A percentile compares a stretch with the other conserved stretches of the same genome.
phyloP scores from a whole-genome alignment of 805 yeast species.

The Pichia cabralensis region DNA sequence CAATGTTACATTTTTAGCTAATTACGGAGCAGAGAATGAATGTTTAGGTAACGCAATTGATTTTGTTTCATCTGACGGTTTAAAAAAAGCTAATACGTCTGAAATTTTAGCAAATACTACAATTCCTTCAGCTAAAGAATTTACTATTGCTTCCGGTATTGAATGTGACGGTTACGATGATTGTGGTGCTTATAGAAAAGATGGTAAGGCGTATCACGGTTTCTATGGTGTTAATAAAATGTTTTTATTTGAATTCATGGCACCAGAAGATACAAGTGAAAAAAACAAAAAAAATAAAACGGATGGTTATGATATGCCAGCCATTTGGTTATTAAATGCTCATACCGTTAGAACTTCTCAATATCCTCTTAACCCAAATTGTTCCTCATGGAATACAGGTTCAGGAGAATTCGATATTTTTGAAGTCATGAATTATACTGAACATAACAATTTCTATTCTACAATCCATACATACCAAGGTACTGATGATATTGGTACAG shows the following conservation, averaged over 20 bases:
- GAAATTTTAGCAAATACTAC: slow-evolving; percentile 40
- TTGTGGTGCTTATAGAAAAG: slow-evolving; percentile 71
- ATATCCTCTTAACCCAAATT: slow-evolving; percentile 48
- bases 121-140: slow-evolving; percentile 50
- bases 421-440: slow-evolving; percentile 60
- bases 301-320: slow-evolving; percentile 52
- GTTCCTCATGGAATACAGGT: slow-evolving; percentile 72
- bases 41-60: slow-evolving; percentile 64
- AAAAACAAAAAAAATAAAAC: slow-evolving; percentile 25
- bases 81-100: slow-evolving; percentile 32
- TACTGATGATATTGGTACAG: slow-evolving; percentile 48
- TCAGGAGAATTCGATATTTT: slow-evolving; percentile 75
- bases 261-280: slow-evolving; percentile 44
- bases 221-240: slow-evolving; percentile 56
- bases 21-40: slow-evolving; percentile 47
- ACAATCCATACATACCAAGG: slow-evolving; percentile 75
- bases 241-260: slow-evolving; percentile 61
- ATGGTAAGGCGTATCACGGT: slow-evolving; percentile 68
- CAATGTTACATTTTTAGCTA: slow-evolving; percentile 60
- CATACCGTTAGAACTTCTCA: slow-evolving; percentile 67
- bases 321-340: slow-evolving; percentile 64
- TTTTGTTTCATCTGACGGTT: slow-evolving; percentile 52
- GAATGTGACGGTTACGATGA: slow-evolving; percentile 53
- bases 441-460: slow-evolving; percentile 44
- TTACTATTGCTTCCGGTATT: slow-evolving; percentile 46